These are phyloP conservation scores for Tylopilus plumbeoviolaceoides DNA, from an alignment of 768 basidiomycete genomes.

Conservation along the genomic window DNA sequence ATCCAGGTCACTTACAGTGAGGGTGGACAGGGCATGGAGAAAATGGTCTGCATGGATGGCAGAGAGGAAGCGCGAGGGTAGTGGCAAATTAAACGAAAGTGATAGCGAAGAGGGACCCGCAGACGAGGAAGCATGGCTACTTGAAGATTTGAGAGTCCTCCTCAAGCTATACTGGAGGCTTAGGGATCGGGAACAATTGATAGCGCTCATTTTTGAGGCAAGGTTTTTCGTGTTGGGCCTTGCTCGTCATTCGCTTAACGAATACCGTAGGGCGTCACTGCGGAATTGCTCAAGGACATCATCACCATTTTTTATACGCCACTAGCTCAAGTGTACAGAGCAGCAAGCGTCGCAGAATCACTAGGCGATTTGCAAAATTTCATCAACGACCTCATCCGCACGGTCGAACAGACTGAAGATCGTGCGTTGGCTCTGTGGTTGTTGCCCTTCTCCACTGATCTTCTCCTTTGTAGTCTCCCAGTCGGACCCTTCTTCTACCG, in stretches of 20 bases:
- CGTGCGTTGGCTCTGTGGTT: constrained; percentile 44
- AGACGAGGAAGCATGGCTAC: constrained; percentile 95
- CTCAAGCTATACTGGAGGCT: constrained; percentile 74
- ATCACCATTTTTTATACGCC: constrained; percentile 99
- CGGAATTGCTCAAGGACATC: constrained; percentile 95
- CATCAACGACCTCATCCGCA: constrained; percentile 90
- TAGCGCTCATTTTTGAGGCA: constrained; percentile 93
- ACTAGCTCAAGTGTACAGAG: constrained; percentile 93
- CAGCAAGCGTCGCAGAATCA: constrained; percentile 95
- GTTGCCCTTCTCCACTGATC: neutral
- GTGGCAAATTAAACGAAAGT: constrained; percentile 36
- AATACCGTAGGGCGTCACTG: constrained; percentile 73
- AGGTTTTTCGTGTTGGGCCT: constrained; percentile 13
- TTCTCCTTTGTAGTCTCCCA: constrained; percentile 54
- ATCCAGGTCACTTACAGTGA: constrained; percentile 72
- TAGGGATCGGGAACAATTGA: constrained; percentile 86
- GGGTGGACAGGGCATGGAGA: constrained; percentile 70
- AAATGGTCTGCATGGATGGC: constrained; percentile 76
- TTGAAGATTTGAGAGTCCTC: constrained; percentile 84
- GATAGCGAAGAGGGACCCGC: constrained; percentile 92
- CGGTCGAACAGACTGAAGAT: constrained; percentile 89
- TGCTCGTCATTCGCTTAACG: constrained; percentile 1
- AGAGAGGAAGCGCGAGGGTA: constrained; percentile 49
- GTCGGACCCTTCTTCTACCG: constrained; percentile 79
- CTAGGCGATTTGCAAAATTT: constrained; percentile 89